Base-by-base conservation (phyloP, 2,329 filamentous ascomycete species). In the Exophiala sp. region DNA sequence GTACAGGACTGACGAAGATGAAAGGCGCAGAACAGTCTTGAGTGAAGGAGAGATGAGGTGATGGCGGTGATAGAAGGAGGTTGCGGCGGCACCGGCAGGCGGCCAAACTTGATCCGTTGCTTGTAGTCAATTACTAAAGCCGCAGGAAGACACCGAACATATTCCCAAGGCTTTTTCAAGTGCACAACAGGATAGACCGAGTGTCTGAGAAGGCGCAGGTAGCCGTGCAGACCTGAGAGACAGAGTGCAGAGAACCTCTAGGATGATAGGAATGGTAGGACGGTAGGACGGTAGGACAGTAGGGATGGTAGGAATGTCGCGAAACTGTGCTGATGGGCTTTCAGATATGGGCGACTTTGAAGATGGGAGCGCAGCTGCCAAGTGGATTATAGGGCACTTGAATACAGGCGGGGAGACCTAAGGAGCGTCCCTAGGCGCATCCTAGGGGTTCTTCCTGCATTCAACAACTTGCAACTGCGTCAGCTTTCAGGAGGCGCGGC, bases 51-150 rank as follows among this genome's bases (percentile, higher is more conserved):
- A 32, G 19, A 43, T 22, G 40, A 43, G 40, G 24, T n/a, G 40
- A 30, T 14, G 40, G 23, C 23, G 40, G 40, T 43, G 40, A 43
- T 24, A 43, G 39, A 27, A 14, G 40, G 40, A 29, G 40, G 24
- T n/a, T 24, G 40, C 16, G 23, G n/a, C 16, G 24, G 23, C 14
- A 30, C 7, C 4, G 13, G 40, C 19, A 30, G 40, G 21, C 38
- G n/a, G 38, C 37, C 14, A 9, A 7, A 11, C 4, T 7, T 39
- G 18, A 39, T 34, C 14, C 21, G 37, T 8, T 23, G 14, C 16
- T 9, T 39, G 7, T 16, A 21, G n/a, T n/a, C 8, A 39, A 39
- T 34, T 6, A 16, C n/a, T n/a, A n/a, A n/a, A n/a, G n/a, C n/a
- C 30, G 30, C 30, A 37, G 34, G 34, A 18, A 18, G 14, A 19